Conservation (phyloP, 2,329 filamentous ascomycete species). For the Epichloe aotearoae region DNA sequence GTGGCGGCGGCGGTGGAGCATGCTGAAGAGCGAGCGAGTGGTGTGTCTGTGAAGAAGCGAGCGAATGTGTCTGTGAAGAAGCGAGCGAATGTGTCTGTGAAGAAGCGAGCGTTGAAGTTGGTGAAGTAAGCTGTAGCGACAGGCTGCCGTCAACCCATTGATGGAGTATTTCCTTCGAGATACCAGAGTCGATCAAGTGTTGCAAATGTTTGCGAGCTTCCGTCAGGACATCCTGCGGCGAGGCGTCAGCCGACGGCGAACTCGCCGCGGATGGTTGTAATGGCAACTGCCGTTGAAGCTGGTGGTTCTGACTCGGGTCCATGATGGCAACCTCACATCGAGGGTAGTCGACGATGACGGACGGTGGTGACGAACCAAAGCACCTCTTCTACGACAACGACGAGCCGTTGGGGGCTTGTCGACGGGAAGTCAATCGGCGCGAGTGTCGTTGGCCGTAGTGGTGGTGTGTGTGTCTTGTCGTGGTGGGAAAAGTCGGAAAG, state of each 20-base stretch:
- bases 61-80: constrained; percentile 9
- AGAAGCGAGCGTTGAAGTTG: constrained; percentile 8
- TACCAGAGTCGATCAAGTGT: constrained; percentile 30
- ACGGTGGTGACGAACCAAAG: constrained; percentile 6
- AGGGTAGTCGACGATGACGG: constrained; percentile 9
- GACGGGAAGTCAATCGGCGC: constrained; percentile 2
- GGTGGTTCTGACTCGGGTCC: constrained; percentile 19
- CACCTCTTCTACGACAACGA: constrained; percentile 5
- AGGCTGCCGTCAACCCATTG: constrained; percentile 27
- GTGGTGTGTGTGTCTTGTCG: background rate
- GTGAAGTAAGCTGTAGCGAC: constrained; percentile 17
- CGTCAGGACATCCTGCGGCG: constrained; percentile 29
- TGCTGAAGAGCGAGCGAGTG: constrained; percentile 12
- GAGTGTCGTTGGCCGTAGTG: constrained; percentile 4
- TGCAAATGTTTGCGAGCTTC: constrained; percentile 33
- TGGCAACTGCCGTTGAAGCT: constrained; percentile 14
- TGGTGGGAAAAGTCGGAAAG: constrained; percentile 2
- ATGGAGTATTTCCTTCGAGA: constrained; percentile 29
- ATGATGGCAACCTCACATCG: constrained; percentile 18
- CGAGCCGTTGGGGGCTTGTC: constrained; percentile 5
- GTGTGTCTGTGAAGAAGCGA: constrained; percentile 8
- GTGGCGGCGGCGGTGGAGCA: constrained; percentile 17
- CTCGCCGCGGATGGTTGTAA: constrained; percentile 7
- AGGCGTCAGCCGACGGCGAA: constrained; percentile 17
- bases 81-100: constrained; percentile 9